phyloP scores from a whole-genome alignment of 257 asterid species.

The Ligustrum vulgare region DNA sequence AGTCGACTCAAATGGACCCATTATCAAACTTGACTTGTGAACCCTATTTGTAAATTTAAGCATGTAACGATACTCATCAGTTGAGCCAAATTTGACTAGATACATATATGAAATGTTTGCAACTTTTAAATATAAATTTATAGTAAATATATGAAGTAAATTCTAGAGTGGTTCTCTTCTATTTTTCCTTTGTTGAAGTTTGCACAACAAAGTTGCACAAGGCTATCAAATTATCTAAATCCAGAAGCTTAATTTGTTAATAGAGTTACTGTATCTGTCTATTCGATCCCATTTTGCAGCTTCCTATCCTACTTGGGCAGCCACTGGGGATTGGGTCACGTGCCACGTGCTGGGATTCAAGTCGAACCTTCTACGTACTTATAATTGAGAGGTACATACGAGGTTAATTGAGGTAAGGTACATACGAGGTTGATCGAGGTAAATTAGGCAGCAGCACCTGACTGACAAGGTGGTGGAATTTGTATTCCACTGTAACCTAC shows the following conservation, averaged over 20 bases:
- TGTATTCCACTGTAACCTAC: constrained; percentile 43
- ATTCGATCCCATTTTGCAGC: too few relatives aligned
- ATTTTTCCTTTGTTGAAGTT: too few relatives aligned
- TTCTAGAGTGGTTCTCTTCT: too few relatives aligned
- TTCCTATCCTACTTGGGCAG: not conserved
- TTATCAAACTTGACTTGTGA: too few relatives aligned
- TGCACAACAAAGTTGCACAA: too few relatives aligned
- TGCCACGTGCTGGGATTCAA: not conserved
- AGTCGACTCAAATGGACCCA: too few relatives aligned
- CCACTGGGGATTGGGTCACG: not conserved
- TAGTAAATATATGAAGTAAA: too few relatives aligned
- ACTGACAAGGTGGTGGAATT: constrained; percentile 47
- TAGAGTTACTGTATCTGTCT: not conserved
- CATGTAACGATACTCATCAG: too few relatives aligned
- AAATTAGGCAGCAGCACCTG: constrained; percentile 12
- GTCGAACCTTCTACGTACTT: not conserved
- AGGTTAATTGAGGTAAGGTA: not conserved
- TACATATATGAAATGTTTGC: not conserved
- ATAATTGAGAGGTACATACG: not conserved
- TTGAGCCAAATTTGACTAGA: not conserved
- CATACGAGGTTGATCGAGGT: not conserved
- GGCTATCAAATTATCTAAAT: too few relatives aligned
- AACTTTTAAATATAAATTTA: too few relatives aligned
- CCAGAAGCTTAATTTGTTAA: too few relatives aligned
- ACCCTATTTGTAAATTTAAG: too few relatives aligned